Percentiles rank a stretch among this genome's conserved stretches.
phyloP scores from a whole-genome alignment of 805 yeast species.

The Pichia membranifaciens region DNA sequence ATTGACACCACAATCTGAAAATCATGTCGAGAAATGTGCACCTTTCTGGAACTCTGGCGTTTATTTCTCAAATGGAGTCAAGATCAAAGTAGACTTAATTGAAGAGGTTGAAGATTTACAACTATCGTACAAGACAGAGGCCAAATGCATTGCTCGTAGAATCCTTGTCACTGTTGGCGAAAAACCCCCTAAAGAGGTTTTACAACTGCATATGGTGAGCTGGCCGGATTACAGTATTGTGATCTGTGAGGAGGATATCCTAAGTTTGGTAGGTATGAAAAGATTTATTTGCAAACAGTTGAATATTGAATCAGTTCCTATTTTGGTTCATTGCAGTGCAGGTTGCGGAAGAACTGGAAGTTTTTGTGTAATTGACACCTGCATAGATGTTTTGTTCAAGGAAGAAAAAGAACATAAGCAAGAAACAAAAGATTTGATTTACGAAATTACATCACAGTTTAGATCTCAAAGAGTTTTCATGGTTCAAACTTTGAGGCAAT shows the following conservation, averaged over 20 bases:
- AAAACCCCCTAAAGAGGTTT: conserved; percentile 37
- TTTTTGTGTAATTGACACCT: conserved; percentile 64
- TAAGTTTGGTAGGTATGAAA: conserved; percentile 44
- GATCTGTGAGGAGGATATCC: conserved; percentile 48
- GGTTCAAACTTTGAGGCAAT: conserved; percentile 55
- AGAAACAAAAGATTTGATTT: conserved; percentile 36
- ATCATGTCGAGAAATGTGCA: conserved; percentile 73
- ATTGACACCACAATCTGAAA: conserved; percentile 70
- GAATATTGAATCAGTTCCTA: conserved; percentile 34
- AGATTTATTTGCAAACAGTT: conserved; percentile 19
- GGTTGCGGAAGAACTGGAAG: conserved; percentile 98
- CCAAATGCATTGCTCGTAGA: conserved; percentile 34
- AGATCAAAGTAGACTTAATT: conserved; percentile 22
- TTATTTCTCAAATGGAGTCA: conserved; percentile 32
- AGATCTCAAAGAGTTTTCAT: conserved; percentile 50
- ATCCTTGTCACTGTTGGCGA: conserved; percentile 37
- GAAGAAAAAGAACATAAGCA: conserved; percentile 12
- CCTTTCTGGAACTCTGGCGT: conserved; percentile 71
- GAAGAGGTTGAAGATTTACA: conserved; percentile 25
- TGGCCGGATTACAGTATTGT: conserved; percentile 85
- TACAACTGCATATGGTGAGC: conserved; percentile 69
- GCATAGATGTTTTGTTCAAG: conserved; percentile 31
- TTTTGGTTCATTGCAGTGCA: conserved; percentile 87
- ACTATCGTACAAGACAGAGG: conserved; percentile 19
- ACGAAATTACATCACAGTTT: conserved; percentile 40